Evolutionary conservation across 805 yeast species (phyloP), one percentile per base, ranked within the genome.

Genomic region (Myxozyma monticola): DNA sequence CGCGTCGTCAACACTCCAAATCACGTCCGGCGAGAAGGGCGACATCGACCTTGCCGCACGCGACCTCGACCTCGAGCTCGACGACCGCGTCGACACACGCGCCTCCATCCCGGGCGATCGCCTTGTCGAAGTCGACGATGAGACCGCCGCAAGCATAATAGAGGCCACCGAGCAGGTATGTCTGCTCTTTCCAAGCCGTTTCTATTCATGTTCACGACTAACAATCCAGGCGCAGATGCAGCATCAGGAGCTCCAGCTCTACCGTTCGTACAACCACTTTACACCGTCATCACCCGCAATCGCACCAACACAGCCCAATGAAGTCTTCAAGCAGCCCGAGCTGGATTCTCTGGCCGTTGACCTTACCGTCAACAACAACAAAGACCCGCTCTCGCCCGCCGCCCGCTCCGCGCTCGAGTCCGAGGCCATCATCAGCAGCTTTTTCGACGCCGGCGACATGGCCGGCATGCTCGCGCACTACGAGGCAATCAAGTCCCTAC

Each of bases 241-340:
- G 47, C 38, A 43, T 5, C 49, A 38, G 42, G 49, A 49, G 26
- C 29, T 49, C 36, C 45, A 24, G 43, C 29, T 49, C 9, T 49
- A 49, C 30, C 41, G 44, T 24, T 5, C 42, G 28, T 21, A 49
- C 59, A 30, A 64, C 42, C 65, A 64, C 48, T 48, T 59, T 10
- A 54, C 60, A 15, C 51, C 63, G 7, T 28, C 41, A 14, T 45
- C 65, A 8, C 59, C 57, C 5, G 34, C 37, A 20, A 7, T 49
- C 21, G 42, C 49, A 12, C n/a, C n/a, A n/a, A 25, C 42, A 24
- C 39, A 50, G 34, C 28, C 28, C 57, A 8, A 17, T 49, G 12
- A 12, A 12, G 7, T 26, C 30, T 26, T 26, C 10, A 26, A 12
- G 24, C 33, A 17, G 31, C 42, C 3, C 28, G 12, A n/a, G 29